These are phyloP conservation scores for Geranium rotundifolium DNA, from an alignment of 345 rosid genomes.

Conservation along the genomic window DNA sequence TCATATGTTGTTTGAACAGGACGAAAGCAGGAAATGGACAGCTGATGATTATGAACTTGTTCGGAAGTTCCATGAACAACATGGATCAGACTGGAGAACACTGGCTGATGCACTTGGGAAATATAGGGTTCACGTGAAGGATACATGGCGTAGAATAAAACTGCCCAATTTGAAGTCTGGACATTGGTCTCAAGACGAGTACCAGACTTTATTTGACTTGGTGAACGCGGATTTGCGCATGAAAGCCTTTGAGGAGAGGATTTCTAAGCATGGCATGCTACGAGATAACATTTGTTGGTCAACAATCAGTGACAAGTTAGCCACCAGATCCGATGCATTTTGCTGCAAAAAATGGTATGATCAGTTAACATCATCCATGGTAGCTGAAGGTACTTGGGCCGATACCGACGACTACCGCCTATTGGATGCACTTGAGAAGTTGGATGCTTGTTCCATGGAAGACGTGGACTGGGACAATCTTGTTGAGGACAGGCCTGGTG, in stretches of 20 bases:
- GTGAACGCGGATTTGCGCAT: constrained; percentile 52
- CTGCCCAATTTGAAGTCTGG: constrained; percentile 32
- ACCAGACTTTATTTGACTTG: constrained; percentile 49
- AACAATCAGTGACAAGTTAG: constrained; percentile 43
- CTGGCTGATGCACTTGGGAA: constrained; percentile 51
- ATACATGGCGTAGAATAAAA: constrained; percentile 52
- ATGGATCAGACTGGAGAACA: constrained; percentile 57
- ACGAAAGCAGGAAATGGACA: constrained; percentile 39
- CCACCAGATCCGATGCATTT: constrained; percentile 19
- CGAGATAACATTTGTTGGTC: constrained; percentile 68
- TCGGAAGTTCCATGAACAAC: constrained; percentile 26
- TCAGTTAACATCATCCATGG: constrained; percentile 51
- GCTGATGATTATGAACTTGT: constrained; percentile 47
- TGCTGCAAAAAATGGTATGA: constrained; percentile 66
- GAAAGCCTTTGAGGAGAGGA: constrained; percentile 39
- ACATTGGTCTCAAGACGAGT: constrained; percentile 57
- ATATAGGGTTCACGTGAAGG: constrained; percentile 60
- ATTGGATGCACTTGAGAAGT: constrained; percentile 32
- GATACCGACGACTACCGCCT: constrained; percentile 64
- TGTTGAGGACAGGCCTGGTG: constrained; percentile 50
- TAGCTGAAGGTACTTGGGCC: constrained; percentile 50
- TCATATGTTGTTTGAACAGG: constrained; percentile 50
- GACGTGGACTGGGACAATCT: constrained; percentile 79
- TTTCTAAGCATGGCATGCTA: constrained; percentile 54
- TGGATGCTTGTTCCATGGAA: constrained; percentile 68